Evolutionary conservation across 163 green algal species (phyloP).

Genomic region (Chlamydomonas reinhardtii): DNA sequence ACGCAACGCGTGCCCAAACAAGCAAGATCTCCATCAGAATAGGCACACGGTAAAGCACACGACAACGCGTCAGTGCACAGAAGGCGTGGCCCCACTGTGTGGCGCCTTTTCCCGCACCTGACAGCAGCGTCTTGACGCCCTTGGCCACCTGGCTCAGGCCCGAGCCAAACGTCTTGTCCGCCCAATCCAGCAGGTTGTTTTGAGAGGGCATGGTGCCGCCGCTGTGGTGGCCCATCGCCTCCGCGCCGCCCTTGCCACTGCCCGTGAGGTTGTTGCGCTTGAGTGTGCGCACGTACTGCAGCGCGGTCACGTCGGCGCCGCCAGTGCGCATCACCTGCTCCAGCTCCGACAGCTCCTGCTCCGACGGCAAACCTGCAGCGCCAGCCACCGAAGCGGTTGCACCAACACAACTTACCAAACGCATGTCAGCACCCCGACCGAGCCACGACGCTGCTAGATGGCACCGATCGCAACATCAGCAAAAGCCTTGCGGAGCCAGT

Average conservation of each 20-base stretch:
- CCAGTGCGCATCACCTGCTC: slow-evolving; percentile 69
- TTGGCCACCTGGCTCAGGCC: slow-evolving; percentile 88
- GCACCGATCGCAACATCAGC: too few relatives aligned
- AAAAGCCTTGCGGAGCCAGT: too few relatives aligned
- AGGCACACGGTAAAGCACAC: not conserved
- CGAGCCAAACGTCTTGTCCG: slow-evolving; percentile 92
- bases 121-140: slow-evolving; percentile 94
- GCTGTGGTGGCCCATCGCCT: slow-evolving; percentile 32
- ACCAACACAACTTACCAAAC: too few relatives aligned
- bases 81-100: too few relatives aligned
- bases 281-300: slow-evolving; percentile 92
- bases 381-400: too few relatives aligned
- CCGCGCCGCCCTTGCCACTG: slow-evolving; percentile 19
- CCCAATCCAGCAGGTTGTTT: slow-evolving; percentile 91
- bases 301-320: slow-evolving; percentile 81
- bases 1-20: too few relatives aligned
- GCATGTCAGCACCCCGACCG: not conserved
- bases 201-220: slow-evolving; percentile 51
- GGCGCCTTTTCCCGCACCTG: slow-evolving; percentile 33
- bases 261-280: slow-evolving; percentile 87
- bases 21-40: not conserved
- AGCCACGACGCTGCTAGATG: too few relatives aligned
- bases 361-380: slow-evolving; percentile 54
- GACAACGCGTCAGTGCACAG: too few relatives aligned
- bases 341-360: slow-evolving; percentile 79